Percentiles rank a stretch among this genome's conserved stretches.
Conservation (phyloP, 352 stramenopile genomes). For the Phytophthora pini region DNA sequence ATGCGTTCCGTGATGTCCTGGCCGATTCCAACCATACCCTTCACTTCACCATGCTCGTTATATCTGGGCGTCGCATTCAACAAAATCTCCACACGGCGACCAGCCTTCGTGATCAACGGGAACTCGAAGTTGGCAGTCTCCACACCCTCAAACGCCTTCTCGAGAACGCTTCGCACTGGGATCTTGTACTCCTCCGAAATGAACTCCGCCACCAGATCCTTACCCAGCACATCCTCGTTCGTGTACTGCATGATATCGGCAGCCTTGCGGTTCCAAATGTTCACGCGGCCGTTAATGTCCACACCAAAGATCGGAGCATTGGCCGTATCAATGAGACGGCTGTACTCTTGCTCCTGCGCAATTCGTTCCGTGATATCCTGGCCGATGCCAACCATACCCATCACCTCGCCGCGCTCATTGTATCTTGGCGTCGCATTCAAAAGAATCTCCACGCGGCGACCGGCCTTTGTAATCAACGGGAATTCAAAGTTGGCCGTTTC, state of each 20-base stretch:
- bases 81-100: slow-evolving; percentile 46
- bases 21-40: slow-evolving; percentile 47
- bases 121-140: slow-evolving; percentile 58
- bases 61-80: slow-evolving; percentile 46
- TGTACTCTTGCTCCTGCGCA: slow-evolving; percentile 78
- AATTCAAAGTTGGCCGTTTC: slow-evolving; percentile 68
- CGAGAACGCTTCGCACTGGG: slow-evolving; percentile 43
- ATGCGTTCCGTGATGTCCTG: slow-evolving; percentile 49
- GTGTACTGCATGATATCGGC: slow-evolving; percentile 72
- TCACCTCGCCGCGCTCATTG: slow-evolving; percentile 28
- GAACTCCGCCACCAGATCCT: slow-evolving; percentile 69
- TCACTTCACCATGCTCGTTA: slow-evolving; percentile 42
- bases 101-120: slow-evolving; percentile 53
- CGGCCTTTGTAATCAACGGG: slow-evolving; percentile 27
- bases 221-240: slow-evolving; percentile 70
- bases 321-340: slow-evolving; percentile 76
- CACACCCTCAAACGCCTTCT: slow-evolving; percentile 46
- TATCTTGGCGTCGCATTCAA: slow-evolving; percentile 22
- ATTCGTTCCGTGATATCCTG: slow-evolving; percentile 51
- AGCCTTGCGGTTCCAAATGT: slow-evolving; percentile 80
- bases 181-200: slow-evolving; percentile 54
- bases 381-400: slow-evolving; percentile 27
- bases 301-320: slow-evolving; percentile 86
- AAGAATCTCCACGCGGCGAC: slow-evolving; percentile 26
- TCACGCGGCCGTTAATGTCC: slow-evolving; percentile 31